Percentiles rank a stretch among this genome's conserved stretches.
Evolutionary conservation across 306 rosid genomes (phyloP).

Genomic region (Dalbergia cochinchinensis): DNA sequence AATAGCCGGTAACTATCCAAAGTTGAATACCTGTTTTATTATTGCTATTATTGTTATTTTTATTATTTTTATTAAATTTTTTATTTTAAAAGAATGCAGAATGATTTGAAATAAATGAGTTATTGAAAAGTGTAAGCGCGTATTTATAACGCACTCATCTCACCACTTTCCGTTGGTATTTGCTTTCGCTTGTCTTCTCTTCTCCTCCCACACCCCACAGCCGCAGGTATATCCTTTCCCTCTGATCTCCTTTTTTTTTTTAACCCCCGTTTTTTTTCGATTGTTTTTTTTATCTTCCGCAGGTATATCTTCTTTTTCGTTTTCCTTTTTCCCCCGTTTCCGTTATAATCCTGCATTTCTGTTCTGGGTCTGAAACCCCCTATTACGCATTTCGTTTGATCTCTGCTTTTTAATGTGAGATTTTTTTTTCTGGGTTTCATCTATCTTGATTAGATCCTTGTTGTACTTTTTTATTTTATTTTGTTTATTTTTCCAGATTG

Average conservation of each 20-base stretch:
- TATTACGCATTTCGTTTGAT: slow-evolving; percentile 24
- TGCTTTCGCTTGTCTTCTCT: slow-evolving; percentile 40
- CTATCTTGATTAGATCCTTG: slow-evolving; percentile 36
- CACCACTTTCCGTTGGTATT: neutral
- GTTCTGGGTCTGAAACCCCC: slow-evolving; percentile 24
- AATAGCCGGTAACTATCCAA: neutral
- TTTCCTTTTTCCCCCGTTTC: neutral
- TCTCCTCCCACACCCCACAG: slow-evolving; percentile 18
- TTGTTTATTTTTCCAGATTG: neutral
- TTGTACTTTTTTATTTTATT: neutral
- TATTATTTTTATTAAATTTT: neutral
- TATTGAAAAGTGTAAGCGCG: neutral
- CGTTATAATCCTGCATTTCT: neutral
- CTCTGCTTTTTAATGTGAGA: neutral
- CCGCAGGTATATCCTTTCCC: neutral
- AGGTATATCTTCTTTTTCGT: slow-evolving; percentile 28
- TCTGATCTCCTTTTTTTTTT: neutral
- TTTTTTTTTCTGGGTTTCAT: neutral
- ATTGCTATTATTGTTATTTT: no score
- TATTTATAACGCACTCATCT: slow-evolving; percentile 45
- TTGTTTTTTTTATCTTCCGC: neutral
- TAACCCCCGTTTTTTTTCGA: neutral
- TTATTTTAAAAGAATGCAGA: neutral
- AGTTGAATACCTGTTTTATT: neutral
- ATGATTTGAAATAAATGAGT: neutral